A percentile compares a stretch with the other conserved stretches of the same genome.
These are phyloP conservation scores for Fusarium udum DNA, from an alignment of 2,329 filamentous ascomycete species.

Conservation along the genomic window DNA sequence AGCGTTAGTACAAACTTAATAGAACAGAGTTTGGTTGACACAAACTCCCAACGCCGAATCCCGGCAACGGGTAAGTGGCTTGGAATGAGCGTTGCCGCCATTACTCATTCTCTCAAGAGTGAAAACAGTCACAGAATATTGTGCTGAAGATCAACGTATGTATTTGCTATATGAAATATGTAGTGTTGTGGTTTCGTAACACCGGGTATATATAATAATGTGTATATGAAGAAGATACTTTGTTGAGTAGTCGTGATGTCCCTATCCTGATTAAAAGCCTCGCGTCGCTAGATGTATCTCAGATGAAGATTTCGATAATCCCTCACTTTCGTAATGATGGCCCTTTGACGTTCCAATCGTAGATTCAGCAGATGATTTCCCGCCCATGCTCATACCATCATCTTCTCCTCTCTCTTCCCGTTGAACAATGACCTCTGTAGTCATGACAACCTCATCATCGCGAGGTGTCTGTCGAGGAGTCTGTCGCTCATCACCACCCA, in stretches of 20 bases:
- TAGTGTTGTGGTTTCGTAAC: not conserved
- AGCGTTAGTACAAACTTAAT: not conserved
- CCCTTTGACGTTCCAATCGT: constrained; percentile 18
- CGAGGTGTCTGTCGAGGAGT: not conserved
- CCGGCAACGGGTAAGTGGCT: not conserved
- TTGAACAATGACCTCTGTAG: constrained; percentile 37
- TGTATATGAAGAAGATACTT: not conserved
- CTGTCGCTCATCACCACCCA: constrained; percentile 34
- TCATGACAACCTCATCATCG: constrained; percentile 39
- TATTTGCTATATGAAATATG: not conserved
- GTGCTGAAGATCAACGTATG: fast-evolving
- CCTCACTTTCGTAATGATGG: constrained; percentile 21
- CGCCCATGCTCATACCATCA: constrained; percentile 26
- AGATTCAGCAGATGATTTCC: constrained; percentile 28
- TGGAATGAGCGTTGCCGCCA: not conserved
- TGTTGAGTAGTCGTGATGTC: not conserved
- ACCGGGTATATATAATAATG: constrained; percentile 29
- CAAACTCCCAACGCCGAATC: not conserved
- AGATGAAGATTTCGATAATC: constrained; percentile 41
- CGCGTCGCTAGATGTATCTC: constrained; percentile 39
- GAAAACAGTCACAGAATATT: fast-evolving
- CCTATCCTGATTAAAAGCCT: constrained; percentile 21
- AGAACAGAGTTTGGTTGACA: not conserved
- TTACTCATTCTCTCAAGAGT: fast-evolving
- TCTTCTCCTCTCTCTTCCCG: constrained; percentile 38